phyloP scores from a whole-genome alignment of 352 stramenopile species.

The Phytophthora multivora region DNA sequence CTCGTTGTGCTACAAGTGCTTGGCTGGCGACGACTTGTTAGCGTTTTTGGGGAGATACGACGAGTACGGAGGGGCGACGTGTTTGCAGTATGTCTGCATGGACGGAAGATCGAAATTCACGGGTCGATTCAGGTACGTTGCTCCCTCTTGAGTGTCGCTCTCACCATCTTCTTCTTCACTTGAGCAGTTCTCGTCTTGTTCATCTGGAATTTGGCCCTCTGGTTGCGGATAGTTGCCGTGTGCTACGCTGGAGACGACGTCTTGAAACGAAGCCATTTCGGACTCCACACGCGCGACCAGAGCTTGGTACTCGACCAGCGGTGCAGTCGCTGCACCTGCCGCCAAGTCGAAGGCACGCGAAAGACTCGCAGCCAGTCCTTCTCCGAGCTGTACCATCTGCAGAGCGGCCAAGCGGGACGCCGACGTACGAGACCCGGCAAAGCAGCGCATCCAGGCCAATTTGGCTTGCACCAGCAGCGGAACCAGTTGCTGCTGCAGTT shows the following conservation, averaged over 20 bases:
- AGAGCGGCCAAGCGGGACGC: slow-evolving; percentile 8
- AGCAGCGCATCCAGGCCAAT: slow-evolving; percentile 72
- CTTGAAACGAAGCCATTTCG: slow-evolving; percentile 45
- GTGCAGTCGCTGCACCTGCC: slow-evolving; percentile 24
- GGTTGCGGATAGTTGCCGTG: slow-evolving; percentile 15
- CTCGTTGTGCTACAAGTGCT: slow-evolving; percentile 13
- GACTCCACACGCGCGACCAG: slow-evolving; percentile 47
- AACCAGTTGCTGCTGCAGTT: slow-evolving; percentile 44
- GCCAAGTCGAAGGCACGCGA: slow-evolving; percentile 48
- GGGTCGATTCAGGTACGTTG: slow-evolving; percentile 32
- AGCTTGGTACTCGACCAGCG: slow-evolving; percentile 52
- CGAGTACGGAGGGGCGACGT: slow-evolving; percentile 63
- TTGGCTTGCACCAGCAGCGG: slow-evolving; percentile 56
- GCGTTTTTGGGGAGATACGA: slow-evolving; percentile 45
- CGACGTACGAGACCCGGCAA: slow-evolving; percentile 5
- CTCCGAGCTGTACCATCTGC: slow-evolving; percentile 49
- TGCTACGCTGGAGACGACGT: slow-evolving; percentile 37
- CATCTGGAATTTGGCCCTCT: slow-evolving; percentile 9
- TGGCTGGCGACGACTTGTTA: slow-evolving; percentile 21
- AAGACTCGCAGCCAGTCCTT: slow-evolving; percentile 45
- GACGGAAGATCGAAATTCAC: slow-evolving; percentile 60
- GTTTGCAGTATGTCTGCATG: slow-evolving; percentile 70
- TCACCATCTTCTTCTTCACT: slow-evolving; percentile 18
- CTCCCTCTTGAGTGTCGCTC: neutral
- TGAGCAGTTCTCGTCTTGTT: slow-evolving; percentile 12